These are phyloP conservation scores for Lumnitzera racemosa DNA, from an alignment of 345 rosid genomes.

Conservation along the genomic window DNA sequence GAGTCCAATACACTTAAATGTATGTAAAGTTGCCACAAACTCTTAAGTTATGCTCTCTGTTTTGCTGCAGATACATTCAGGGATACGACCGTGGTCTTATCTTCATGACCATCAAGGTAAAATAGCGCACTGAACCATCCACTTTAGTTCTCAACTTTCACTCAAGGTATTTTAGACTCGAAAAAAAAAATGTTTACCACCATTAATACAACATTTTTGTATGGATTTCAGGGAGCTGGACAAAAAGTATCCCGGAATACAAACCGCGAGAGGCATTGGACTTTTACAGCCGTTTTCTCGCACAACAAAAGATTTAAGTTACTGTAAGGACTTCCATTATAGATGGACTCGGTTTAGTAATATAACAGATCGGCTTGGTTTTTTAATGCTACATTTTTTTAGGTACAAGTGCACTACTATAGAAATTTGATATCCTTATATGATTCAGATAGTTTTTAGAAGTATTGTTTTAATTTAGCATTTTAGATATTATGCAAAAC, in stretches of 20 bases:
- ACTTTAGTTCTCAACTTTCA: background rate
- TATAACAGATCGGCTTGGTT: too few species aligned
- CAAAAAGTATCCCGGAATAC: slow-evolving; percentile 85
- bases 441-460: too few species aligned
- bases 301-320: slow-evolving; percentile 36
- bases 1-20: background rate
- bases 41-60: background rate
- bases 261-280: slow-evolving; percentile 73
- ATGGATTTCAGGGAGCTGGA: slow-evolving; percentile 58
- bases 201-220: slow-evolving; percentile 3
- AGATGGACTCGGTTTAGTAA: background rate
- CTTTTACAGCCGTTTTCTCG: slow-evolving; percentile 70
- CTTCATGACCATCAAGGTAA: slow-evolving; percentile 75
- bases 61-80: slow-evolving; percentile 42
- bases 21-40: background rate
- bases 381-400: too few species aligned
- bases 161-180: background rate
- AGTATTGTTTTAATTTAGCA: too few species aligned
- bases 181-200: background rate
- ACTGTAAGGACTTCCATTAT: background rate
- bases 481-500: too few species aligned
- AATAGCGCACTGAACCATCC: background rate
- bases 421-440: too few species aligned
- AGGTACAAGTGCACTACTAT: too few species aligned
- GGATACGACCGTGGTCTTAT: slow-evolving; percentile 76